Conservation (phyloP, 768 basidiomycete species). For the Lyophyllum semitale region DNA sequence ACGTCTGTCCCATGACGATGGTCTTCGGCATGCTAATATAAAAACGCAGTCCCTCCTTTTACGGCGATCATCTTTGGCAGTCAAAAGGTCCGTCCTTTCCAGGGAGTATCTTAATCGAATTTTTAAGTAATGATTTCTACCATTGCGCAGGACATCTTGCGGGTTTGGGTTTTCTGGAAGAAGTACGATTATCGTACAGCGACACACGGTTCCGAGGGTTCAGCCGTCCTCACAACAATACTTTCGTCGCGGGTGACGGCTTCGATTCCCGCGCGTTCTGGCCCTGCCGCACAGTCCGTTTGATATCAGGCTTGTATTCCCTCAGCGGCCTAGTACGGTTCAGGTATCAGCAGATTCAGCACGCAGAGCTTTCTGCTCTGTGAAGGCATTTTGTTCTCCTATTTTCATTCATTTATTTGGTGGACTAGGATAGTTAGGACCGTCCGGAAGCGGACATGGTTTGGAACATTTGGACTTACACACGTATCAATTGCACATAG, state of each 20-base stretch:
- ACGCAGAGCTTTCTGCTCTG: no score
- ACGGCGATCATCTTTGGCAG: constrained; percentile 31
- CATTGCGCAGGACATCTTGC: constrained; percentile 14
- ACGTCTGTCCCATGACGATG: not conserved
- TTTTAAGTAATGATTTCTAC: not conserved
- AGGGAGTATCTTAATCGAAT: not conserved
- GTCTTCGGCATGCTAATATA: not conserved
- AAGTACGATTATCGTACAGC: not conserved
- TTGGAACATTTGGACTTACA: no score
- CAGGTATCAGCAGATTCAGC: no score
- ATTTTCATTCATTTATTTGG: no score
- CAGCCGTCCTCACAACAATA: constrained; percentile 6
- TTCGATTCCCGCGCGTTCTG: not conserved
- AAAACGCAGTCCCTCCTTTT: constrained; percentile 24
- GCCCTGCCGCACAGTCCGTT: not conserved
- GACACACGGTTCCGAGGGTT: not conserved
- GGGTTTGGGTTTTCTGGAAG: constrained; percentile 19
- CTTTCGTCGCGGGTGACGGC: not conserved
- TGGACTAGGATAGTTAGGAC: no score
- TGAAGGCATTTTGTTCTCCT: no score
- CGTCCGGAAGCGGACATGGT: no score
- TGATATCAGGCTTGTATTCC: no score
- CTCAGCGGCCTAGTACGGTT: no score
- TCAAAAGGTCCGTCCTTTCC: constrained; percentile 21
- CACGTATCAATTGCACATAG: no score